Evolutionary conservation across 805 yeast genomes (phyloP), one percentile per base, ranked within the genome.

Genomic region (Metschnikowia lochheadii): DNA sequence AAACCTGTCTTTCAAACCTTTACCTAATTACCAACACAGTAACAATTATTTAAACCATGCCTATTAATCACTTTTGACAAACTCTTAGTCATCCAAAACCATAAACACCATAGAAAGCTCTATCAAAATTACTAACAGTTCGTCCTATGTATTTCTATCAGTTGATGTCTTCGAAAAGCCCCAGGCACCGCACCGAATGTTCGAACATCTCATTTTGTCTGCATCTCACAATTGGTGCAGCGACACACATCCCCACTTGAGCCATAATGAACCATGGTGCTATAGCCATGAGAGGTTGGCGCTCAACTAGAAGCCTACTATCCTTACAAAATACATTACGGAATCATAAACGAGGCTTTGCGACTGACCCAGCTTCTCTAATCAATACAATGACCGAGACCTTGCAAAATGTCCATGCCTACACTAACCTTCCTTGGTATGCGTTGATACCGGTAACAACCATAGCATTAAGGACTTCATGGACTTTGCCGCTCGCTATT

Each of bases 361-460:
- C 72, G 14, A 32, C 63, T 8, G 75, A 70, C 23, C 70, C 74
- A 8, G 66, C 64, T n/a, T 49, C 58, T 10, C 39, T 72, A 11
- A 66, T 73, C 13, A 54, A 59, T 15, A 52, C 68, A 2, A 55
- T 72, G 50, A 71, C 77, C 1, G 71, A 69, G 37, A 50, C 71
- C 5, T 56, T 84, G 18, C 80, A 78, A 51, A 52, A 69, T 1
- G 45, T 81, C 1, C 92, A 87, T 65, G 66, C 76, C 7, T 49
- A 60, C n/a, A 63, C 83, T 0, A 86, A 87, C 0, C 59, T 91
- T 2, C 89, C 96, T 3, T 91, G 97, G 97, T 82, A 88, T 75
- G 79, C 80, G 0, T 68, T 89, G 36, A 85, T 91, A 8, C 97
- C 97, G 0, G 33, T 82, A 5, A 69, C 87, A 0, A 88, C 97